Evolutionary conservation across 768 basidiomycete genomes (phyloP).

Genomic region (Xerocomellus amylosporus): DNA sequence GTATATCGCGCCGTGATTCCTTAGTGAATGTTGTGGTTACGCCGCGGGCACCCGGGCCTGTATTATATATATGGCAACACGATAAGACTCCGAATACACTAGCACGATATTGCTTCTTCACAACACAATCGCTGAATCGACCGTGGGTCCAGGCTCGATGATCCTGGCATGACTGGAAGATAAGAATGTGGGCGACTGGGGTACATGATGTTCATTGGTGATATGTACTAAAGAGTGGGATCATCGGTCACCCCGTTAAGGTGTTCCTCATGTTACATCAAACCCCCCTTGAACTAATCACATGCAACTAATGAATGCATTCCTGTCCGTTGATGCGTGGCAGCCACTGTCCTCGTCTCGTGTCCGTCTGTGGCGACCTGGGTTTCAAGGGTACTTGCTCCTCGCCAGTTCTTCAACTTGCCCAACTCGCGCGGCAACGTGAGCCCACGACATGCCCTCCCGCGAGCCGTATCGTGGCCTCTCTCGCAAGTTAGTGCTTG

Average conservation of each 20-base stretch:
- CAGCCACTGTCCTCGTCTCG: neutral
- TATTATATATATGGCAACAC: neutral
- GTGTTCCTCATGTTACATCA: neutral
- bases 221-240: neutral
- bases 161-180: no score
- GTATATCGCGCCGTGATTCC: neutral
- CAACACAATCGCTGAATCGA: neutral
- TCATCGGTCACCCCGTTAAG: neutral
- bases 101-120: no score
- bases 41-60: neutral
- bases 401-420: neutral
- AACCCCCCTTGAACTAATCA: neutral
- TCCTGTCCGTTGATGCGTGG: constrained; percentile 3
- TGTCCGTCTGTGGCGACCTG: neutral
- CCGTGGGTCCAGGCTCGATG: neutral
- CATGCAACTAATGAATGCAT: neutral
- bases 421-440: neutral
- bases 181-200: neutral
- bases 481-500: constrained; percentile 39
- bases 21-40: neutral
- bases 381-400: neutral
- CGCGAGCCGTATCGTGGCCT: constrained; percentile 35
- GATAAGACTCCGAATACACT: neutral
- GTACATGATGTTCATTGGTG: neutral
- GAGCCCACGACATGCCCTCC: constrained; percentile 22